phyloP scores from a whole-genome alignment of 352 stramenopile species.

The Globisporangium radiosum region DNA sequence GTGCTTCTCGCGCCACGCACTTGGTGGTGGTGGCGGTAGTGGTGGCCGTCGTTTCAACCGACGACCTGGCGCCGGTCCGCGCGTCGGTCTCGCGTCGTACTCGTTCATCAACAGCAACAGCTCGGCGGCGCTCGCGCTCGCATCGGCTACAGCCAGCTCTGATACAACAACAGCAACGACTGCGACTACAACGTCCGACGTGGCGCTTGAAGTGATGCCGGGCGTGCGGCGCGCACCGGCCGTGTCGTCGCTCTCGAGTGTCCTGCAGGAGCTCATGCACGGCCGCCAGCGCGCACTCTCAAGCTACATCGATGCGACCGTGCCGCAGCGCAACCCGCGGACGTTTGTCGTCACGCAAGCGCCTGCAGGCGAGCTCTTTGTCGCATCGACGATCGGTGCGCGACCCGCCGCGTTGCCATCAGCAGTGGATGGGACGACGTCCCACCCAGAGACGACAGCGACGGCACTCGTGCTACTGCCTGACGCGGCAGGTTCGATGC shows the following conservation, averaged over 20 bases:
- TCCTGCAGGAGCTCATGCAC: constrained; percentile 41
- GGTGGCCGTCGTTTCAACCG: constrained; percentile 6
- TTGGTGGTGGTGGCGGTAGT: neutral
- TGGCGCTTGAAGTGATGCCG: neutral
- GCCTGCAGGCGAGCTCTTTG: constrained; percentile 30
- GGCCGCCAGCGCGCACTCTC: constrained; percentile 30
- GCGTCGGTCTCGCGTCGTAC: constrained; percentile 11
- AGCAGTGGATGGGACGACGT: neutral
- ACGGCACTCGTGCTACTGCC: no score
- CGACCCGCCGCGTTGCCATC: constrained; percentile 30
- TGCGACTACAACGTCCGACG: neutral
- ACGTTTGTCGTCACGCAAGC: constrained; percentile 35
- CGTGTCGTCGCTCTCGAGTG: constrained; percentile 48
- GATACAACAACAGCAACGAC: neutral
- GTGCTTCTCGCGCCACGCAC: constrained; percentile 31
- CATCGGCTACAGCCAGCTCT: neutral
- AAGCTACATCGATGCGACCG: constrained; percentile 36
- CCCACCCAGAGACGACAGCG: neutral
- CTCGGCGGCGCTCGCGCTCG: constrained; percentile 3
- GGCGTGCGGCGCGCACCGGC: constrained; percentile 4
- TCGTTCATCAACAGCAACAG: constrained; percentile 14
- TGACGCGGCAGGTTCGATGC: constrained; percentile 8
- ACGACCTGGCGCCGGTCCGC: constrained; percentile 1
- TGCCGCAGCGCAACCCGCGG: constrained; percentile 18
- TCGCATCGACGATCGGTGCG: constrained; percentile 26